Evolutionary conservation across 2,329 filamentous ascomycete species (phyloP).

Genomic region (Trichoderma gracile): DNA sequence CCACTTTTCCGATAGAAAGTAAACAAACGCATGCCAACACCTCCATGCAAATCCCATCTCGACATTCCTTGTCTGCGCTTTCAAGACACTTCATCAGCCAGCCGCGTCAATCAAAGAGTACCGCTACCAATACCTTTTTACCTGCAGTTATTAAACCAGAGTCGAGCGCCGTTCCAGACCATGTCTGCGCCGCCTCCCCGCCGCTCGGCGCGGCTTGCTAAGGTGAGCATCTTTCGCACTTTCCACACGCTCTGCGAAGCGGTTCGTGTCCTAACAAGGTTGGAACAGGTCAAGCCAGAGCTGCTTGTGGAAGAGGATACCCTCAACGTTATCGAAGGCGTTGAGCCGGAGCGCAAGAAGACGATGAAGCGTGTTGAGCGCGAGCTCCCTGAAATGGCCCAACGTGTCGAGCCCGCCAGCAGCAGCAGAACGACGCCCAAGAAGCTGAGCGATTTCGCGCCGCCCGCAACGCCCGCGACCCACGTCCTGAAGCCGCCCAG

Average conservation of each 20-base stretch:
- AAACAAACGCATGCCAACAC: slow-evolving; percentile 37
- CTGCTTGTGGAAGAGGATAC: slow-evolving; percentile 24
- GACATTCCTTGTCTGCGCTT: slow-evolving; percentile 25
- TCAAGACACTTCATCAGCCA: slow-evolving; percentile 18
- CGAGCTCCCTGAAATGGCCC: not conserved
- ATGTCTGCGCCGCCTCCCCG: slow-evolving; percentile 46
- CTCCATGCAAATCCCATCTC: slow-evolving; percentile 22
- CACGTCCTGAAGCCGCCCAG: slow-evolving; percentile 68
- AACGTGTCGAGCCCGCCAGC: slow-evolving; percentile 6
- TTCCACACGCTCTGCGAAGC: not conserved
- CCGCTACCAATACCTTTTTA: slow-evolving; percentile 20
- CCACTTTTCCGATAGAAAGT: slow-evolving; percentile 26
- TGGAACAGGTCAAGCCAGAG: slow-evolving; percentile 35
- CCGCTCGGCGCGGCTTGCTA: slow-evolving; percentile 47
- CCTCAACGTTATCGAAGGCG: not conserved
- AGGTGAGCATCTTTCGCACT: slow-evolving; percentile 36
- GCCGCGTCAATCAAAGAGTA: slow-evolving; percentile 2
- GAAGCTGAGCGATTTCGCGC: slow-evolving; percentile 35
- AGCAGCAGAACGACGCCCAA: slow-evolving; percentile 27
- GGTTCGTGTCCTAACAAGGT: slow-evolving; percentile 25
- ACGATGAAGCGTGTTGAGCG: too few species aligned
- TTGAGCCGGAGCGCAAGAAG: slow-evolving; percentile 28
- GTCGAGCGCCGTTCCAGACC: slow-evolving; percentile 26
- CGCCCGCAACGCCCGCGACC: slow-evolving; percentile 60
- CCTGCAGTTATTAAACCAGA: slow-evolving; percentile 4